These are phyloP conservation scores for Metschnikowia reukaufii DNA, from an alignment of 805 yeast genomes.

Conservation along the genomic window DNA sequence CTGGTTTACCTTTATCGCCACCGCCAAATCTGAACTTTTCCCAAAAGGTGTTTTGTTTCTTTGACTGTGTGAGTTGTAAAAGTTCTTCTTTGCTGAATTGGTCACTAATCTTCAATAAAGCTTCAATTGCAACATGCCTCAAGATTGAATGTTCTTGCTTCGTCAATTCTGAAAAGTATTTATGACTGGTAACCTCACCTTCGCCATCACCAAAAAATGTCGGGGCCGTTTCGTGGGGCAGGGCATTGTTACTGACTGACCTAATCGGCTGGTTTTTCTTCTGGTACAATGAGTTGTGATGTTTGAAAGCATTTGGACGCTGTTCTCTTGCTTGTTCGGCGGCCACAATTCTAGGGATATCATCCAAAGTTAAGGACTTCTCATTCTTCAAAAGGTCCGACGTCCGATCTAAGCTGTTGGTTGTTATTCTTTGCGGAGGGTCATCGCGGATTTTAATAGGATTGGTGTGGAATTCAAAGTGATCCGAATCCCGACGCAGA, in stretches of 20 bases:
- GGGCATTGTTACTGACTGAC: constrained; percentile 15
- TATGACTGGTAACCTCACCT: constrained; percentile 14
- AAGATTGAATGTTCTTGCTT: constrained; percentile 57
- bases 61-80: constrained; percentile 41
- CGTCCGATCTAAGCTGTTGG: constrained; percentile 54
- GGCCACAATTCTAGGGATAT: constrained; percentile 94
- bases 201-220: not conserved
- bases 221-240: constrained; percentile 14
- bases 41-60: constrained; percentile 51
- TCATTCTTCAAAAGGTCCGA: constrained; percentile 74
- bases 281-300: constrained; percentile 55
- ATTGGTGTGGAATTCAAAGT: constrained; percentile 25
- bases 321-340: constrained; percentile 94
- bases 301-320: constrained; percentile 88
- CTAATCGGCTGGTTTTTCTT: constrained; percentile 28
- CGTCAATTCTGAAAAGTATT: constrained; percentile 64
- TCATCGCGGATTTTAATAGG: constrained; percentile 36
- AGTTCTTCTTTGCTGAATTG: constrained; percentile 36
- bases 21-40: constrained; percentile 47
- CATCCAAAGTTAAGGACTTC: constrained; percentile 87
- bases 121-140: constrained; percentile 59
- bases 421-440: constrained; percentile 34
- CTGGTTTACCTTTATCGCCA: constrained; percentile 26
- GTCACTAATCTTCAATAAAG: constrained; percentile 37
- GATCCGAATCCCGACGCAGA: constrained; percentile 27